Evolutionary conservation across 2,329 filamentous ascomycete species (phyloP), one percentile per base, ranked within the genome.

Genomic region (Aspergillus transmontanensis): DNA sequence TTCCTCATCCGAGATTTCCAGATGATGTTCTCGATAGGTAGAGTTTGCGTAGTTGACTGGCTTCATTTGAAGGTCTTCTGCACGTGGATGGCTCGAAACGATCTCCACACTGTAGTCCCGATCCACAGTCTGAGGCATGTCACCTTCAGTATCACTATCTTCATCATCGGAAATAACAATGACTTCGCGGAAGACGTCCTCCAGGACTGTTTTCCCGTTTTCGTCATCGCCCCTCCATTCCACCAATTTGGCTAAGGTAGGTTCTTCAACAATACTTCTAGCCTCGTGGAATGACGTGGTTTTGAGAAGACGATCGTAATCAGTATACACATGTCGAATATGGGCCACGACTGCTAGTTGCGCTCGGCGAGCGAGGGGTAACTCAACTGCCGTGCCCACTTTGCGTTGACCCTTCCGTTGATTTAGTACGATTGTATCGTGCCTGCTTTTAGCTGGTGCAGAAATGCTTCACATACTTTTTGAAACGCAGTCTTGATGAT

Each of bases 121-220:
- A 45, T 75, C 72, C 57, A 57, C 64, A 51, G 70, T 57, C 54
- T 64, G 66, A 32, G 68, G 60, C 10, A 68, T 65, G 36, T 71
- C 67, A 57, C 77, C 79, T 57, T 80, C 79, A 30, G 73, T 73
- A 50, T 81, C 79, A 58, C 78, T 79, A 50, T 86, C 84, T 59
- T 88, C 85, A 68, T 87, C 86, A 70, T 88, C 86, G 59, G 87
- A 86, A 60, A 89, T 84, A 59, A 89, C 83, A 68, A 89, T 88
- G 62, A 88, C 84, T 73, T 89, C 87, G 57, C 85, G 84, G 59
- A 89, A 86, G 34, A 87, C 84, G 68, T 89, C 86, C 71, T 89
- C 86, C 26, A 88, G 78, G 58, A 85, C 85, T 50, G 79, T 78
- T 57, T 79, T 79, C 71, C 72, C 83, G 77, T 73, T 82, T 64